phyloP scores from a whole-genome alignment of 805 yeast genomes.

The Lipomyces orientalis region DNA sequence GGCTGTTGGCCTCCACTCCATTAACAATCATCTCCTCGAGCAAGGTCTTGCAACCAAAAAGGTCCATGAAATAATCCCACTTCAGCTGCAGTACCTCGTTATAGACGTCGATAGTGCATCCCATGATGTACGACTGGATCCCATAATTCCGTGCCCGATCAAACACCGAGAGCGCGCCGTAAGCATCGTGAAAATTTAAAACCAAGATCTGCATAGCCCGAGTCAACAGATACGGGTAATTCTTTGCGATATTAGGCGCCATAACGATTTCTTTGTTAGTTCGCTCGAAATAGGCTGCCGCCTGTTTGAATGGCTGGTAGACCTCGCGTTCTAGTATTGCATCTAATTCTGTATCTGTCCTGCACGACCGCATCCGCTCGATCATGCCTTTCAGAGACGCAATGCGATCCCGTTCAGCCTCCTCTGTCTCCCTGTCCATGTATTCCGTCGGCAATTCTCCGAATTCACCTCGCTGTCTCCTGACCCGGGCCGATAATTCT shows the following conservation, averaged over 20 bases:
- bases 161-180: constrained; percentile 47
- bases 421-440: constrained; percentile 2
- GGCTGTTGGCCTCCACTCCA: constrained; percentile 48
- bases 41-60: constrained; percentile 45
- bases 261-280: constrained; percentile 15
- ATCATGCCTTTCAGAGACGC: constrained; percentile 13
- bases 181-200: constrained; percentile 25
- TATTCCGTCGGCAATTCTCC: constrained; percentile 17
- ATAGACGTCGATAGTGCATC: constrained; percentile 50
- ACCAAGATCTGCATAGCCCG: constrained; percentile 30
- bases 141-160: constrained; percentile 46
- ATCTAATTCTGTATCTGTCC: constrained; percentile 24
- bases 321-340: constrained; percentile 23
- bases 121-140: constrained; percentile 47
- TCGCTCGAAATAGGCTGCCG: constrained; percentile 18
- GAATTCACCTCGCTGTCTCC: constrained; percentile 2
- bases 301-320: constrained; percentile 29
- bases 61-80: constrained; percentile 51
- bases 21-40: constrained; percentile 52
- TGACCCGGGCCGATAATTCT: constrained; percentile 6
- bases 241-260: constrained; percentile 22
- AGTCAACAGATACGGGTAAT: constrained; percentile 30
- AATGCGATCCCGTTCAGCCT: constrained; percentile 26
- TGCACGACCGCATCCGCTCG: constrained; percentile 26
- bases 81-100: constrained; percentile 47